Evolutionary conservation across 495 filamentous ascomycete genomes (phyloP).

Genomic region (Sordaria brevicollis): DNA sequence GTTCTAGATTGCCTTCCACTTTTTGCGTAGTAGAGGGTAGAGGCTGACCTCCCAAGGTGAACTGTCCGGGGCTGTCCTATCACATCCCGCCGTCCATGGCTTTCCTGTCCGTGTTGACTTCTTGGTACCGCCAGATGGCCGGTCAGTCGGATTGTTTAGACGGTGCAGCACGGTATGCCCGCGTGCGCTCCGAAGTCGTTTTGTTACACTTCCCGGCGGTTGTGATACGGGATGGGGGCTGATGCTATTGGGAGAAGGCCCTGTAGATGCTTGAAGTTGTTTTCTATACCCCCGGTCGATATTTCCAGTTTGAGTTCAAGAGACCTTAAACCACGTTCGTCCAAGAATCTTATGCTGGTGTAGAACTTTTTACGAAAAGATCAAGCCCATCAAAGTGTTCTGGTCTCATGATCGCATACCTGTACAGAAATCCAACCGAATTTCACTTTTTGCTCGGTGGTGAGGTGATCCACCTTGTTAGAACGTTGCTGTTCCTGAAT

Average conservation of each 20-base stretch:
- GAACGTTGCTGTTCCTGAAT: neutral
- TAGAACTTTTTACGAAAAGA: neutral
- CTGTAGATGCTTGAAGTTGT: neutral
- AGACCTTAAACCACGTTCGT: neutral
- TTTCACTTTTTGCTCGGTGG: neutral
- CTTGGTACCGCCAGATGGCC: neutral
- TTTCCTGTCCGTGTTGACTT: neutral
- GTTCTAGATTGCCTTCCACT: neutral
- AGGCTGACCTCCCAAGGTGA: neutral
- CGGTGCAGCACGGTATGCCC: neutral
- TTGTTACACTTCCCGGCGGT: neutral
- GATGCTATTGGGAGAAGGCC: slow-evolving; percentile 16
- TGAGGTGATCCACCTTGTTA: neutral
- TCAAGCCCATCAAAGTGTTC: neutral
- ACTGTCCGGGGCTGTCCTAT: neutral
- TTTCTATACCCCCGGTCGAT: neutral
- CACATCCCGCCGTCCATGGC: neutral
- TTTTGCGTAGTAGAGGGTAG: too few species aligned
- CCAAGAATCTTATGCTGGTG: neutral
- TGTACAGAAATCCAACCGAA: neutral
- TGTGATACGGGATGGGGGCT: slow-evolving; percentile 13
- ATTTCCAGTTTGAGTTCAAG: neutral
- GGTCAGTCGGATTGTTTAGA: neutral
- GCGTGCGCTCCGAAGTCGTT: neutral
- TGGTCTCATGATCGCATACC: neutral